Evolutionary conservation across 805 yeast genomes (phyloP), one percentile per base, ranked within the genome.

Genomic region (Kuraishia capsulata): DNA sequence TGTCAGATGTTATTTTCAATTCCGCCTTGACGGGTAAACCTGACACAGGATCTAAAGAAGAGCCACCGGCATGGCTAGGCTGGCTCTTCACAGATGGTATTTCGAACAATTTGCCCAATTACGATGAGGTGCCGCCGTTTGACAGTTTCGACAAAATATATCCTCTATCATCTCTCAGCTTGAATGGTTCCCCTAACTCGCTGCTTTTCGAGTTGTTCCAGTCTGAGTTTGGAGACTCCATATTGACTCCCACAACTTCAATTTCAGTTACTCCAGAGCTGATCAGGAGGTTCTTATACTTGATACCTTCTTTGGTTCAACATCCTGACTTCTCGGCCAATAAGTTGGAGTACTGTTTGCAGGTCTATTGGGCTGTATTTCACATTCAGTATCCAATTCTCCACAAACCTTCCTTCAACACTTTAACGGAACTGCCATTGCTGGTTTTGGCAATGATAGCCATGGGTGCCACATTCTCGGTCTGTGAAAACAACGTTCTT

Each of bases 371-470:
- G 84, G 47, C 56, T 3, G 57, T 68, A 20, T 77, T 64, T 53
- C 85, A 70, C 54, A 69, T 75, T 3, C 80, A 74, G 47, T 65
- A 63, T 43, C 74, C 75, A 9, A 58, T 71, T 19, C 40, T 70
- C 28, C 76, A 70, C 42, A 61, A 62, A 33, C 70, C 70, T 0
- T 64, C 76, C 1, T 77, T 77, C 44, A 62, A 65, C 35, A 73
- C 83, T 0, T 56, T 60, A 25, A 56, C 61, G 2, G 67, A 74
- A 8, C 73, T 73, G 5, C 76, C 78, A 0, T 61, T 77, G 16
- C 53, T 80, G 14, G 45, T 79, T 8, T 51, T 76, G 3, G 53
- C 78, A 4, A 71, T 80, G 77, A 64, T 77, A 1, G 56, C 76
- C 56, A 61, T 73, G 18, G 84, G 83, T 5, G 70, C 78, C 14